A percentile compares a stretch with the other conserved stretches of the same genome.
phyloP scores from a whole-genome alignment of 345 rosid genomes.

The Euphorbia peplus region DNA sequence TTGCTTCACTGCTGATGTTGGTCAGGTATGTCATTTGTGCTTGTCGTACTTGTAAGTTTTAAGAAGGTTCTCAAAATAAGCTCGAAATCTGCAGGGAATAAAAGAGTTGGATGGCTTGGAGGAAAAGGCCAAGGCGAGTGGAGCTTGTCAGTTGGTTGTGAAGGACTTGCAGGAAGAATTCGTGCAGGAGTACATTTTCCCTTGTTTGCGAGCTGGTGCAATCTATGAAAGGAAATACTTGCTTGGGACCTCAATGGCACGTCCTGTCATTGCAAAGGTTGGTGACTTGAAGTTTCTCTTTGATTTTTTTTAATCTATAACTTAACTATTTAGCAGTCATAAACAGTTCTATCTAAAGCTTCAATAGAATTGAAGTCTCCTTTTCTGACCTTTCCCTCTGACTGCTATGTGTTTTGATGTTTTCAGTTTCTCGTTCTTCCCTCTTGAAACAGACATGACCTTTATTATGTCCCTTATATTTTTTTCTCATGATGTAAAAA shows the following conservation, averaged over 20 bases:
- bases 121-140: conserved; percentile 90
- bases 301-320: neutral
- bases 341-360: neutral
- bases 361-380: neutral
- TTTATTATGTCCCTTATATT: neutral
- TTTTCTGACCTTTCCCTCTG: neutral
- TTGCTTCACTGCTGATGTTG: conserved; percentile 98
- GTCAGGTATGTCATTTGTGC: conserved; percentile 57
- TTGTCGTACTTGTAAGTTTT: neutral
- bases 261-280: conserved; percentile 98
- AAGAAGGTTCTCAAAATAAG: neutral
- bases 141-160: conserved; percentile 89
- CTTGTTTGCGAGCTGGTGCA: conserved; percentile 95
- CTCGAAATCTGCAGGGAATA: conserved; percentile 53
- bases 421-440: neutral
- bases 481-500: conserved; percentile 1
- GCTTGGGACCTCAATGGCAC: conserved; percentile 97
- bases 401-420: neutral
- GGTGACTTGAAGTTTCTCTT: neutral
- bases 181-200: conserved; percentile 79
- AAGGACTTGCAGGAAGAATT: conserved; percentile 91
- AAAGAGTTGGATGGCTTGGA: conserved; percentile 91
- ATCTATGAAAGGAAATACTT: conserved; percentile 86
- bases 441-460: neutral
- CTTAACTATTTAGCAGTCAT: neutral